phyloP scores from a whole-genome alignment of 768 basidiomycete genomes.

The Mycena maculata region DNA sequence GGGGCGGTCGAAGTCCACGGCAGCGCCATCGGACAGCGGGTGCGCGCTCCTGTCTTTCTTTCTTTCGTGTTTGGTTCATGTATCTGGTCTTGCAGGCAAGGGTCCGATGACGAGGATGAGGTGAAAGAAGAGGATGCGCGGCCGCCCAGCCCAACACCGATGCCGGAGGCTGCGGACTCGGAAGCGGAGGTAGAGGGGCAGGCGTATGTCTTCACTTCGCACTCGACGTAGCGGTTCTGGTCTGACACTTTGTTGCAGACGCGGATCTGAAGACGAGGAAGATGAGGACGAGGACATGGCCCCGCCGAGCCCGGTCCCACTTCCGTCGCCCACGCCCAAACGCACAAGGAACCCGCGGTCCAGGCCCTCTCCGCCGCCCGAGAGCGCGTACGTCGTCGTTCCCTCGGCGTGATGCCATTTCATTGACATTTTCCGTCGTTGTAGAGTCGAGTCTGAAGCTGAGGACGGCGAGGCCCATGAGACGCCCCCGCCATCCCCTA shows the following conservation, averaged over 20 bases:
- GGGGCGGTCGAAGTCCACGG: not conserved
- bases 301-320: not conserved
- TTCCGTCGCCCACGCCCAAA: not conserved
- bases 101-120: constrained; percentile 11
- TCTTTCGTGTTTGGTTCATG: not conserved
- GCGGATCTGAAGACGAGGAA: not conserved
- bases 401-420: not conserved
- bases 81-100: not conserved
- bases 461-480: not conserved
- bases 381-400: constrained; percentile 12
- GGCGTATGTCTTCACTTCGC: not conserved
- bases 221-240: not conserved
- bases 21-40: constrained; percentile 1
- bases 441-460: not conserved
- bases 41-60: not conserved
- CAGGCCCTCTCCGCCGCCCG: not conserved
- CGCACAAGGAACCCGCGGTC: not conserved
- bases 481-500: not conserved
- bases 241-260: not conserved
- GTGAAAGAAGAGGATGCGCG: constrained; percentile 1
- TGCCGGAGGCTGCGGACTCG: not conserved
- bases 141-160: not conserved
- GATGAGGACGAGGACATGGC: not conserved
- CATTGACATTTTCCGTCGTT: not conserved
- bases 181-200: not conserved